Conservation (phyloP, 192 early-diverging fungal genomes). For the Physocladia obscura region DNA sequence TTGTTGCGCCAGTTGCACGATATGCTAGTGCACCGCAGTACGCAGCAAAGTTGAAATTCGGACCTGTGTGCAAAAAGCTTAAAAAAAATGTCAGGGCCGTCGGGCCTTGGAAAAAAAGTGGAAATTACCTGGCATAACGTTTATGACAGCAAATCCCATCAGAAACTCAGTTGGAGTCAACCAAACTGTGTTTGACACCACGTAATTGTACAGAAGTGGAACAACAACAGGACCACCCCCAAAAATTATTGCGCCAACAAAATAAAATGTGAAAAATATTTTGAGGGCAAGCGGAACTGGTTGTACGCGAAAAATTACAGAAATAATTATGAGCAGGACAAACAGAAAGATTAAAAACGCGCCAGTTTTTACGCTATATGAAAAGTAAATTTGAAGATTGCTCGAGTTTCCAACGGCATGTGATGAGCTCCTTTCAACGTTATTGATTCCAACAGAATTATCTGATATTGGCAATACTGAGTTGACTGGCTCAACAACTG, state of each 20-base stretch:
- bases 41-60: slow-evolving; percentile 70
- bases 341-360: slow-evolving; percentile 47
- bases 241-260: slow-evolving; percentile 61
- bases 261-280: slow-evolving; percentile 56
- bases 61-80: slow-evolving; percentile 45
- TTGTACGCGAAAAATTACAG: slow-evolving; percentile 4
- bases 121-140: slow-evolving; percentile 54
- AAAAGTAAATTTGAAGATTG: slow-evolving; percentile 1
- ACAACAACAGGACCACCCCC: slow-evolving; percentile 67
- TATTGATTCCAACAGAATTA: neutral
- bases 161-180: slow-evolving; percentile 57
- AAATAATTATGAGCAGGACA: slow-evolving; percentile 23
- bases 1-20: slow-evolving; percentile 29
- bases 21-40: slow-evolving; percentile 62
- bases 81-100: slow-evolving; percentile 12
- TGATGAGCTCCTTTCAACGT: too few species aligned
- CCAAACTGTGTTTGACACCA: slow-evolving; percentile 49
- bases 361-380: neutral
- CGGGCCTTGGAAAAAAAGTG: slow-evolving; percentile 39
- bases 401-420: neutral
- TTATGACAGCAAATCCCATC: slow-evolving; percentile 60
- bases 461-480: neutral
- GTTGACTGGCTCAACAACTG: neutral
- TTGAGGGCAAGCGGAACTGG: slow-evolving; percentile 37
- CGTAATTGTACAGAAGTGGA: slow-evolving; percentile 47